Percentiles rank a stretch among this genome's conserved stretches.
phyloP scores from a whole-genome alignment of 306 rosid genomes.

The Lathyrus tuberosus region DNA sequence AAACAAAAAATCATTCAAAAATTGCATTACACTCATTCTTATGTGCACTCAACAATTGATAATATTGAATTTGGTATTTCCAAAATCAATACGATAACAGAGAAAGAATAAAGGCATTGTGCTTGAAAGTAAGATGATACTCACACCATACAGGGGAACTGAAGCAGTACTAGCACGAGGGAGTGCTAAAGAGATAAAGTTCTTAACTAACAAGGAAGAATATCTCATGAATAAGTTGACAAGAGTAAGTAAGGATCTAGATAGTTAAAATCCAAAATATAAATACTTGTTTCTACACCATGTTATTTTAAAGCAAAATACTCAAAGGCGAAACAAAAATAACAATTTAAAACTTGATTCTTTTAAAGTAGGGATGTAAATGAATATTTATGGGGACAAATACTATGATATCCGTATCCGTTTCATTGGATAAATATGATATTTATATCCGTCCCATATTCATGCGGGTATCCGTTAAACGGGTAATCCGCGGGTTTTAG shows the following conservation, averaged over 20 bases:
- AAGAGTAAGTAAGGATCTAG: slow-evolving; percentile 1
- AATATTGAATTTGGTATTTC: slow-evolving; percentile 8
- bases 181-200: slow-evolving; percentile 77
- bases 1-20: slow-evolving; percentile 38
- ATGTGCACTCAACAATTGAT: neutral
- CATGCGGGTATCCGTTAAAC: too few relatives aligned
- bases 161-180: slow-evolving; percentile 97
- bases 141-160: slow-evolving; percentile 94
- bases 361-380: too few relatives aligned
- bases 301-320: neutral
- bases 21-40: slow-evolving; percentile 6
- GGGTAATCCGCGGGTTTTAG: too few relatives aligned
- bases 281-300: neutral
- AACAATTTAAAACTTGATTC: neutral
- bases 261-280: neutral
- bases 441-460: too few relatives aligned
- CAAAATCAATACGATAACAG: slow-evolving; percentile 14
- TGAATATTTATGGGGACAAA: too few relatives aligned
- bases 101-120: slow-evolving; percentile 6
- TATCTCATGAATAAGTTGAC: slow-evolving; percentile 20
- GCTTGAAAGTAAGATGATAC: slow-evolving; percentile 49
- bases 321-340: neutral
- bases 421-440: too few relatives aligned
- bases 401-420: too few relatives aligned
- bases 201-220: slow-evolving; percentile 48